These are phyloP conservation scores for Primulina huaijiensis DNA, from an alignment of 257 asterid species.

Conservation along the genomic window DNA sequence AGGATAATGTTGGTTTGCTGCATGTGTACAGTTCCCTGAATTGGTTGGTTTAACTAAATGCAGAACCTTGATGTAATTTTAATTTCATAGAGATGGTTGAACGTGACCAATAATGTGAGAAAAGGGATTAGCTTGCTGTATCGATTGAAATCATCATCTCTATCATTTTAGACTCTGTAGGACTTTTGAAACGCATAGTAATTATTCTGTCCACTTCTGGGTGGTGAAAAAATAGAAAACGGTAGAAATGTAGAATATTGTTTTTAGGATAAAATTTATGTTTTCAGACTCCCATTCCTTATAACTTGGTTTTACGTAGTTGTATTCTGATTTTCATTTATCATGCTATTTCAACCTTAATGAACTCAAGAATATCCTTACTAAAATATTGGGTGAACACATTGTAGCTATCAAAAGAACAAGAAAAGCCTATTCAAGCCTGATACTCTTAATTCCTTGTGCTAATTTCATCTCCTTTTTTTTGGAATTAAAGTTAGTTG, in stretches of 20 bases:
- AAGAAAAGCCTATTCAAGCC: not conserved
- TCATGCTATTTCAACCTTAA: not conserved
- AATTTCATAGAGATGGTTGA: too few relatives aligned
- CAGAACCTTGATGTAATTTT: too few relatives aligned
- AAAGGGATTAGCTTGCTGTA: too few relatives aligned
- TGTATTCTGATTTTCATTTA: not conserved
- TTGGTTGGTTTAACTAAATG: too few relatives aligned
- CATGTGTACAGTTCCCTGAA: too few relatives aligned
- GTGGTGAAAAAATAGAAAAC: not conserved
- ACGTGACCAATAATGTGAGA: too few relatives aligned
- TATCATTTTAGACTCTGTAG: not conserved
- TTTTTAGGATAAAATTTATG: not conserved
- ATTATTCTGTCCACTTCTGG: not conserved
- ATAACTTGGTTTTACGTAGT: not conserved
- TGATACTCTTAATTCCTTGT: constrained; percentile 8
- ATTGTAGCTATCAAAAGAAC: too few relatives aligned
- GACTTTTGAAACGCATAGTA: not conserved
- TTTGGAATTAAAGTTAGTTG: not conserved
- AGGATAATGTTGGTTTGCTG: too few relatives aligned
- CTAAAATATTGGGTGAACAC: too few relatives aligned
- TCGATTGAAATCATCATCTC: too few relatives aligned
- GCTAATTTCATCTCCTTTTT: not conserved
- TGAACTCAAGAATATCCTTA: not conserved
- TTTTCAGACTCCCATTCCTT: too few relatives aligned
- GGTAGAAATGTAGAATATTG: not conserved